Evolutionary conservation across 352 stramenopile species (phyloP).

Genomic region (Thalassiosira livingstoniorum): DNA sequence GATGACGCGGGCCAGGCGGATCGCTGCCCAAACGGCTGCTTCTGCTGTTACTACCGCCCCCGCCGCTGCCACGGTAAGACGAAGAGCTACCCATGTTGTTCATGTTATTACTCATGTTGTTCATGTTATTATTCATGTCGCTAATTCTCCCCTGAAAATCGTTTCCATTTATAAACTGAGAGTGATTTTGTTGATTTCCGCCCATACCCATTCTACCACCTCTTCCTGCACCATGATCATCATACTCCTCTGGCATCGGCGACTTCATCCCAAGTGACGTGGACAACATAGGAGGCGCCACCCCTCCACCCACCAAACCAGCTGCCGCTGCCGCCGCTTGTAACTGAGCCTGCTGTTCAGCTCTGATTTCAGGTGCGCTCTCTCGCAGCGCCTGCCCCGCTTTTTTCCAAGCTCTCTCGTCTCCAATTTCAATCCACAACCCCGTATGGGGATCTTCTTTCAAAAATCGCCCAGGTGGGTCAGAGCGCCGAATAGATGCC

Average conservation of each 20-base stretch:
- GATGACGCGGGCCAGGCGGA: conserved; percentile 49
- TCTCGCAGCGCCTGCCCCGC: conserved; percentile 78
- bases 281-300: background rate
- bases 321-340: conserved; percentile 24
- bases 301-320: background rate
- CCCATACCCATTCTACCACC: background rate
- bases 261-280: background rate
- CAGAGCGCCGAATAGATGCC: conserved; percentile 59
- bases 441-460: conserved; percentile 74
- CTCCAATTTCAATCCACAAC: conserved; percentile 81
- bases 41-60: background rate
- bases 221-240: background rate
- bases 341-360: conserved; percentile 43
- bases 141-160: background rate
- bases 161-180: background rate
- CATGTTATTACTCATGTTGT: background rate
- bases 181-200: background rate
- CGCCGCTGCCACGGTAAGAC: background rate
- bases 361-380: conserved; percentile 58
- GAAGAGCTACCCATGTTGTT: background rate
- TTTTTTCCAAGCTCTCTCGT: conserved; percentile 84
- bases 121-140: too few species aligned
- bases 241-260: background rate
- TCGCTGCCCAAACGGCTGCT: conserved; percentile 8
- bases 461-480: conserved; percentile 77